phyloP scores from a whole-genome alignment of 2,329 filamentous ascomycete genomes.

The Exophiala alcalophila region DNA sequence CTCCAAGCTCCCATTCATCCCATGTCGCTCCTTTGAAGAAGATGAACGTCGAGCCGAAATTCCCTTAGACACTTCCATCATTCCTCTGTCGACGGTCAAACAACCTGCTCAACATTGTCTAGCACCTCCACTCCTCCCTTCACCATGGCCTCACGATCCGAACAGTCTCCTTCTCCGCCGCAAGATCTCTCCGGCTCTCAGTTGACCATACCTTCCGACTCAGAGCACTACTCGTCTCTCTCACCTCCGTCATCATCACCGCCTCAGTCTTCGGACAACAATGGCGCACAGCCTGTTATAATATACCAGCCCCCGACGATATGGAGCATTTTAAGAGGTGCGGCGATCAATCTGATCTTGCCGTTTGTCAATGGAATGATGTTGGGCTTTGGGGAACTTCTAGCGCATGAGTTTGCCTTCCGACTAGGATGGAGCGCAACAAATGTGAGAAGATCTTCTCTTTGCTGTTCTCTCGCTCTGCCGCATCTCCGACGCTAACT shows the following conservation, averaged over 20 bases:
- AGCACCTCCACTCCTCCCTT: slow-evolving; percentile 1
- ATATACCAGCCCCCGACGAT: slow-evolving; percentile 86
- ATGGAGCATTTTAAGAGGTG: slow-evolving; percentile 80
- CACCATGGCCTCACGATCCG: slow-evolving; percentile 23
- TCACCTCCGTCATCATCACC: slow-evolving; percentile 37
- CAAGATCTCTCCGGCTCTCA: slow-evolving; percentile 31
- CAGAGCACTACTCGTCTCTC: slow-evolving; percentile 46
- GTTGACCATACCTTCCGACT: slow-evolving; percentile 47
- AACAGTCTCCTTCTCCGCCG: slow-evolving; percentile 28
- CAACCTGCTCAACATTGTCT: slow-evolving; percentile 3
- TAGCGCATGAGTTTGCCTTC: slow-evolving; percentile 94
- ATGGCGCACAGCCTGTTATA: slow-evolving; percentile 60
- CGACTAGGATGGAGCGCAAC: slow-evolving; percentile 90
- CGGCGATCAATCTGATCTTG: slow-evolving; percentile 90
- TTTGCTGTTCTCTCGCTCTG: not conserved
- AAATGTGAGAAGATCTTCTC: slow-evolving; percentile 67
- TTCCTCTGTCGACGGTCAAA: not conserved
- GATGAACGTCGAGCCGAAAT: slow-evolving; percentile 12
- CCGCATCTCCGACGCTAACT: slow-evolving; percentile 12
- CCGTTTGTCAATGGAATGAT: slow-evolving; percentile 98
- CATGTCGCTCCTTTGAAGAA: slow-evolving; percentile 11
- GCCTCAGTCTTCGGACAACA: slow-evolving; percentile 38
- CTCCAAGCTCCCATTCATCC: slow-evolving; percentile 7
- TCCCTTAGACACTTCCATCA: slow-evolving; percentile 3
- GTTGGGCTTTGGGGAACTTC: slow-evolving; percentile 94